Conservation (phyloP, 371 early-diverging fungal genomes). For the Apophysomyces elegans region DNA sequence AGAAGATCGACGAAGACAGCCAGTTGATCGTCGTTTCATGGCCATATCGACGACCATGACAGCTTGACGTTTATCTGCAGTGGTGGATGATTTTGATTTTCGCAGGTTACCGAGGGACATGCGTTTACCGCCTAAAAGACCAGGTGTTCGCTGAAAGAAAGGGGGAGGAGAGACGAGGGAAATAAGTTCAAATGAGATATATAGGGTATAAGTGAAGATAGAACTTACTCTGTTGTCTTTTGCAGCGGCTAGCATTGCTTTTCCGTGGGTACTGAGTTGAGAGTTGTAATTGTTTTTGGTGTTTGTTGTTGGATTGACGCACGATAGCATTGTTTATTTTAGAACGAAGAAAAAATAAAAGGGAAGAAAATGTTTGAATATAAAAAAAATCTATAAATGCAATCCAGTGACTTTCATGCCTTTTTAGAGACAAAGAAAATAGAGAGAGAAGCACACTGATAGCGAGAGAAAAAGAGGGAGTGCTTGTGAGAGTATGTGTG, state of each 20-base stretch:
- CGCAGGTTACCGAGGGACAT: slow-evolving; percentile 41
- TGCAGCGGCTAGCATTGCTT: slow-evolving; percentile 12
- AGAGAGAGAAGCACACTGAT: background rate
- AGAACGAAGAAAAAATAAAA: background rate
- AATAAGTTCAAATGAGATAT: background rate
- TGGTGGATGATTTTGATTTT: slow-evolving; percentile 42
- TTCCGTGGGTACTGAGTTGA: slow-evolving; percentile 11
- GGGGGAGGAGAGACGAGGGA: background rate
- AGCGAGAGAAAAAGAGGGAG: background rate
- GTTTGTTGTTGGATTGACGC: slow-evolving; percentile 4
- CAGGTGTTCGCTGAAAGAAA: slow-evolving; percentile 12
- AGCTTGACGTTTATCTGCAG: slow-evolving; percentile 31
- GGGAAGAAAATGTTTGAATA: background rate
- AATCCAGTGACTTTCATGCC: slow-evolving; percentile 6
- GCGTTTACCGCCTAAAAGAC: slow-evolving; percentile 35
- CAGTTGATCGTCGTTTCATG: slow-evolving; percentile 51
- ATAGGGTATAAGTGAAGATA: background rate
- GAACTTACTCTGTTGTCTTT: slow-evolving; percentile 17
- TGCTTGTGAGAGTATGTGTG: no score
- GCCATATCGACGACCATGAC: slow-evolving; percentile 16
- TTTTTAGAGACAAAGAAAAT: slow-evolving; percentile 10
- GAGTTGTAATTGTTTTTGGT: background rate
- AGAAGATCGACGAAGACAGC: slow-evolving; percentile 36
- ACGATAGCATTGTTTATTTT: slow-evolving; percentile 9
- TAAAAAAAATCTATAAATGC: slow-evolving; percentile 9